These are phyloP conservation scores for Tetratostichococcus sp. DNA, from an alignment of 139 green algal genomes.

Conservation along the genomic window DNA sequence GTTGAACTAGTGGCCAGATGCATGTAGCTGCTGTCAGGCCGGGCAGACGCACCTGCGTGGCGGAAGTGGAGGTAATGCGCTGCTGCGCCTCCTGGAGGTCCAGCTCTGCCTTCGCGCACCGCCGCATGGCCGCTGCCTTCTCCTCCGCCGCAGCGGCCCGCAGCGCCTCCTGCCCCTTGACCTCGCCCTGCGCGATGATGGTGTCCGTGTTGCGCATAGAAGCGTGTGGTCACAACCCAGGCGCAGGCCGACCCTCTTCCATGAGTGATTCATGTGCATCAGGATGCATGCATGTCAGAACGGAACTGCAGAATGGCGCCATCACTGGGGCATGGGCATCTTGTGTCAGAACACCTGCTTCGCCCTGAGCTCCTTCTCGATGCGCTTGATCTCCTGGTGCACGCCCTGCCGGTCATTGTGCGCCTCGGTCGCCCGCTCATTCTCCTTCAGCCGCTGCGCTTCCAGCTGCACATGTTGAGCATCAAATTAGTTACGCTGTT, in stretches of 20 bases:
- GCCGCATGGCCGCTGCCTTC: slow-evolving; percentile 33
- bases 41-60: slow-evolving; percentile 7
- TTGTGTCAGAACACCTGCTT: background rate
- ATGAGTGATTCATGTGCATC: no score
- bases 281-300: no score
- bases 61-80: background rate
- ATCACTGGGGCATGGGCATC: no score
- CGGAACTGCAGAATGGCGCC: no score
- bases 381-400: slow-evolving; percentile 30
- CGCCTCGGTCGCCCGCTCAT: slow-evolving; percentile 19
- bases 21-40: background rate
- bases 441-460: slow-evolving; percentile 18
- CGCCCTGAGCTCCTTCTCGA: slow-evolving; percentile 53
- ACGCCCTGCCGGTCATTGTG: slow-evolving; percentile 26
- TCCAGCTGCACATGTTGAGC: slow-evolving; percentile 25
- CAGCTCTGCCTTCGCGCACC: slow-evolving; percentile 49
- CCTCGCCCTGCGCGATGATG: slow-evolving; percentile 8
- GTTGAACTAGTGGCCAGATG: background rate
- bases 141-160: slow-evolving; percentile 20
- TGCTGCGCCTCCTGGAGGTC: slow-evolving; percentile 73
- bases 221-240: no score
- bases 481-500: background rate
- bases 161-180: background rate
- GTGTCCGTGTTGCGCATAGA: no score
- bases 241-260: no score